Conservation (phyloP, 2,329 filamentous ascomycete species). For the Thelonectria olida region DNA sequence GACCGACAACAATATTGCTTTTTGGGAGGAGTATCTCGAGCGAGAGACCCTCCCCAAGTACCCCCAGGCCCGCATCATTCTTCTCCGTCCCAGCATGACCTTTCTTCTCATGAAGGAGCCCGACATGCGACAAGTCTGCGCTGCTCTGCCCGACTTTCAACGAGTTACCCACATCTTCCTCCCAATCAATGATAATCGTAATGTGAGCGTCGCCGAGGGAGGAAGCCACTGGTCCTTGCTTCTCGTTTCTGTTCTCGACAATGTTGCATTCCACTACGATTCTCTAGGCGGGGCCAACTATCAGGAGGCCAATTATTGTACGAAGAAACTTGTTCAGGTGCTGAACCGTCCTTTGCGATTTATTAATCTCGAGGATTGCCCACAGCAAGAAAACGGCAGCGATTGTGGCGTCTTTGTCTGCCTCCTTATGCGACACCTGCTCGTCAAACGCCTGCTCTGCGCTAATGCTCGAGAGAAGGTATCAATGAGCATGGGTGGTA, state of each 20-base stretch:
- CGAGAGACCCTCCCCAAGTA: constrained; percentile 84
- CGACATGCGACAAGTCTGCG: constrained; percentile 63
- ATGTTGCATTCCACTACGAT: constrained; percentile 97
- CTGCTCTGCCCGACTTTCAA: constrained; percentile 82
- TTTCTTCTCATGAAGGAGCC: constrained; percentile 86
- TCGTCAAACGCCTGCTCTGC: constrained; percentile 82
- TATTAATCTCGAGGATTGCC: constrained; percentile 83
- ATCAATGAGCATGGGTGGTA: constrained; percentile 91
- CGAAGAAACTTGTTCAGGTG: constrained; percentile 74
- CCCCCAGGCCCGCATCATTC: constrained; percentile 84
- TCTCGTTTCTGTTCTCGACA: constrained; percentile 87
- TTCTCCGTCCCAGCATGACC: constrained; percentile 91
- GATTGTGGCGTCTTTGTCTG: constrained; percentile 98
- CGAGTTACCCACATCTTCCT: constrained; percentile 92
- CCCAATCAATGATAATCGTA: constrained; percentile 89
- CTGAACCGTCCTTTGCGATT: constrained; percentile 76
- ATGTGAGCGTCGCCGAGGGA: constrained; percentile 81
- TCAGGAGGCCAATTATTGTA: constrained; percentile 74
- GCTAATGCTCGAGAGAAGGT: constrained; percentile 87
- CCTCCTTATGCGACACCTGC: constrained; percentile 91
- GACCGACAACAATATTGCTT: constrained; percentile 96
- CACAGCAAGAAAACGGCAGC: constrained; percentile 89
- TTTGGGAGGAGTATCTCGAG: constrained; percentile 98
- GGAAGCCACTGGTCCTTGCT: constrained; percentile 96
- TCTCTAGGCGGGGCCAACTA: constrained; percentile 81